Conservation (phyloP, 345 rosid species). For the Eucalyptus globulus region DNA sequence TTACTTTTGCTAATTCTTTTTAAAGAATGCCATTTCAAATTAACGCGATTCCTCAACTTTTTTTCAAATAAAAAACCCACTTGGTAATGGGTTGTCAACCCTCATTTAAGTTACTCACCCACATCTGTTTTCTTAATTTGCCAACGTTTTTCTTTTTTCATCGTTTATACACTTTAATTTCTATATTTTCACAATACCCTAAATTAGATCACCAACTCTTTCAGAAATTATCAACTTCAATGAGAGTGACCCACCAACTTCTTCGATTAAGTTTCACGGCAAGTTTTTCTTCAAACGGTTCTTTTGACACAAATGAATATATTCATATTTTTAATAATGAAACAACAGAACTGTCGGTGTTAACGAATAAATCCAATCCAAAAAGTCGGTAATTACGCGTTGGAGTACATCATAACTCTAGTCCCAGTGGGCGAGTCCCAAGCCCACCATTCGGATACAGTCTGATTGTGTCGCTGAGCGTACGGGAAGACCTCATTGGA, state of each 20-base stretch:
- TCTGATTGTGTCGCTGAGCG: not conserved
- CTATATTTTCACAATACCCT: not conserved
- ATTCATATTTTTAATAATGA: not conserved
- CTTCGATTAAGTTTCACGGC: not conserved
- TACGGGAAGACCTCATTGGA: not conserved
- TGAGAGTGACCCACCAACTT: not conserved
- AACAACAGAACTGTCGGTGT: accelerated
- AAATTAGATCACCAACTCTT: not conserved
- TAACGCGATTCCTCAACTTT: not conserved
- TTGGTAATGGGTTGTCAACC: not conserved
- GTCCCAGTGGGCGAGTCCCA: not conserved
- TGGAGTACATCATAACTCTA: not conserved
- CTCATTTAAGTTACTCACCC: not conserved
- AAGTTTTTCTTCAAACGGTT: not conserved
- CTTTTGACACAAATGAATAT: not conserved
- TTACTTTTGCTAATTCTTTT: not conserved
- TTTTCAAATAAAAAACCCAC: not conserved
- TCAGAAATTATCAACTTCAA: not conserved
- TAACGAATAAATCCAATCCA: accelerated
- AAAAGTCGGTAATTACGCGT: not conserved
- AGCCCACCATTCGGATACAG: not conserved
- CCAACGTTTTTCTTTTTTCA: not conserved
- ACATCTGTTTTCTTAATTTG: not conserved
- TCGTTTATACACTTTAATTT: not conserved
- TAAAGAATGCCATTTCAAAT: not conserved